phyloP scores from a whole-genome alignment of 176 grass and related monocot genomes.

The Hordeum marinum region DNA sequence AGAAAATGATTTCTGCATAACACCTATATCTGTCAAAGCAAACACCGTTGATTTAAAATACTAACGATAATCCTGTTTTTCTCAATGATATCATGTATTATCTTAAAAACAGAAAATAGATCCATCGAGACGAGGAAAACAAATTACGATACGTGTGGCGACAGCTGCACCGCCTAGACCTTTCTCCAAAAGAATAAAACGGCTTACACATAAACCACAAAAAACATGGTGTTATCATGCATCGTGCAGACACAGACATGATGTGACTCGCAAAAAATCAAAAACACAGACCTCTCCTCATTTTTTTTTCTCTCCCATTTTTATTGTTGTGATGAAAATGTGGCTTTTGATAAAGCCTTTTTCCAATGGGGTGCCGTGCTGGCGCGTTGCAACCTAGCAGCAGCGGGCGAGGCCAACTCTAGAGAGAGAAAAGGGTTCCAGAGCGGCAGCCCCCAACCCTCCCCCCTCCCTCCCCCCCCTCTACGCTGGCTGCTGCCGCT shows the following conservation, averaged over 20 bases:
- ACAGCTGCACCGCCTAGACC: fast-evolving
- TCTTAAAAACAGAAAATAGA: fast-evolving
- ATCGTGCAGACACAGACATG: not conserved
- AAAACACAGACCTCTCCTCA: not conserved
- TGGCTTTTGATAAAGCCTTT: constrained; percentile 7
- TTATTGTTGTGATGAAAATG: not conserved
- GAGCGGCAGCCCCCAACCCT: constrained; percentile 16
- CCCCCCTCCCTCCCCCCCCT: constrained; percentile 1
- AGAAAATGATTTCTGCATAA: fast-evolving
- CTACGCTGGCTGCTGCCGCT: constrained; percentile 30
- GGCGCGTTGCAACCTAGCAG: constrained; percentile 17
- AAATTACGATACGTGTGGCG: not conserved
- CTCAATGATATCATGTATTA: not conserved
- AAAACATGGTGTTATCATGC: not conserved
- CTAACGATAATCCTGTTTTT: not conserved
- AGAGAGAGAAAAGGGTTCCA: constrained; percentile 25
- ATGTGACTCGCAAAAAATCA: constrained; percentile 5
- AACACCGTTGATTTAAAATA: not conserved
- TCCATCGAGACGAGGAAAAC: fast-evolving
- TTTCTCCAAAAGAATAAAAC: not conserved
- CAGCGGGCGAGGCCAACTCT: not conserved
- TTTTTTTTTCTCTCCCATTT: not conserved
- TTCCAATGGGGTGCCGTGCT: not conserved
- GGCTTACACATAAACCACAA: not conserved
- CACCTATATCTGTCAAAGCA: not conserved